Conservation (phyloP, 2,329 filamentous ascomycete genomes). For the Clathrospora elynae region DNA sequence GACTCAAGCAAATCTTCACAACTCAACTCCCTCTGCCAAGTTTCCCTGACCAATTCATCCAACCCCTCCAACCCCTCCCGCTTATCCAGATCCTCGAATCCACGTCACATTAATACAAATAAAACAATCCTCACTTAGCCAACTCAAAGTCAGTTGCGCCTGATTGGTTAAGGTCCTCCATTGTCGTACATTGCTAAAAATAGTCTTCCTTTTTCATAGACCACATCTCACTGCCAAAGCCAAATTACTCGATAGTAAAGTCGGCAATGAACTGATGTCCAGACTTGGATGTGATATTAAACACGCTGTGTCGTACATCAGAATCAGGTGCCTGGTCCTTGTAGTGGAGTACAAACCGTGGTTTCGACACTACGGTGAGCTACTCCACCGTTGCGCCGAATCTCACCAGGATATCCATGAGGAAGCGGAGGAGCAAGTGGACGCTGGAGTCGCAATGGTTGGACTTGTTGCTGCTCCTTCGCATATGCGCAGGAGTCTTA, state of each 20-base stretch:
- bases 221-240: neutral
- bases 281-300: conserved; percentile 1
- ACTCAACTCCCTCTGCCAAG: neutral
- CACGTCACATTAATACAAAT: neutral
- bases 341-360: neutral
- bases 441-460: conserved; percentile 12
- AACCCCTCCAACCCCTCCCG: neutral
- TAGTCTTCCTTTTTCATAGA: conserved; percentile 6
- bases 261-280: conserved; percentile 10
- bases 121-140: neutral
- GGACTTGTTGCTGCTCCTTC: neutral
- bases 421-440: neutral
- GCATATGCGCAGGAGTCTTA: neutral
- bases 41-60: neutral
- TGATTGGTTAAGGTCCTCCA: neutral
- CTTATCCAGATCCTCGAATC: too few relatives aligned
- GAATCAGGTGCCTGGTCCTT: neutral
- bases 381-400: conserved; percentile 1
- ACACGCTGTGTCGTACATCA: conserved; percentile 8
- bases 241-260: conserved; percentile 13
- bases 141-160: neutral
- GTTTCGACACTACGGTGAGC: neutral
- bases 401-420: neutral
- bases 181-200: neutral
- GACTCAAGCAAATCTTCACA: neutral